These are phyloP conservation scores for Sergeia podlipaevii DNA, from an alignment of 208 protist species.

Conservation along the genomic window DNA sequence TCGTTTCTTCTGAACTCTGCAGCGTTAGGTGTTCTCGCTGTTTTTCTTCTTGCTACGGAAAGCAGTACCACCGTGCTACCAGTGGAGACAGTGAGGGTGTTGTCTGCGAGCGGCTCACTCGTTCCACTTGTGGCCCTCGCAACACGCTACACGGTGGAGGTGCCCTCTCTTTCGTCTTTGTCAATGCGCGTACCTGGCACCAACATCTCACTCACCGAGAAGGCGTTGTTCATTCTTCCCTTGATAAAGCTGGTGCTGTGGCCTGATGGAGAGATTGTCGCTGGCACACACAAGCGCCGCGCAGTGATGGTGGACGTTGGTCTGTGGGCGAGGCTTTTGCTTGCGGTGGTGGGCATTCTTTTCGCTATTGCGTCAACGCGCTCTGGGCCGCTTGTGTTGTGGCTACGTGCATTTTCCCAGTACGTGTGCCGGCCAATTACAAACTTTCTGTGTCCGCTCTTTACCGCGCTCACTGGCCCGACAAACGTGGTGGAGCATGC, in stretches of 20 bases:
- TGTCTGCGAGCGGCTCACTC: constrained; percentile 44
- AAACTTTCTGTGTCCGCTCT: constrained; percentile 27
- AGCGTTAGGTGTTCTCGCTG: constrained; percentile 24
- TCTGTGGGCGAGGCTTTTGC: constrained; percentile 35
- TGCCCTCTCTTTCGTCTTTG: constrained; percentile 25
- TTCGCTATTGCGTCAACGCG: constrained; percentile 30
- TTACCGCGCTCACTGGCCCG: constrained; percentile 27
- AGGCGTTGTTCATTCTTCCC: constrained; percentile 26
- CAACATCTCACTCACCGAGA: constrained; percentile 27
- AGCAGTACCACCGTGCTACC: constrained; percentile 28
- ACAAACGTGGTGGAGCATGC: constrained; percentile 29
- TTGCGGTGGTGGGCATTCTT: constrained; percentile 43
- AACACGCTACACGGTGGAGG: constrained; percentile 35
- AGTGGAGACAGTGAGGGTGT: constrained; percentile 41
- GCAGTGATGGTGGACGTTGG: constrained; percentile 50
- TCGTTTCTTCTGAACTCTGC: constrained; percentile 44
- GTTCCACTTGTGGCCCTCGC: constrained; percentile 41
- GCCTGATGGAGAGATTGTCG: constrained; percentile 15
- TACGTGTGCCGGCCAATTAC: constrained; percentile 40
- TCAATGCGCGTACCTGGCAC: constrained; percentile 26
- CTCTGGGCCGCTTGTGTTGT: constrained; percentile 26
- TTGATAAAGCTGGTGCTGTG: constrained; percentile 41
- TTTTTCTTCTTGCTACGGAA: constrained; percentile 41
- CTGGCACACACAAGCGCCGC: constrained; percentile 26
- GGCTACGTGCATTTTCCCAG: constrained; percentile 22